Evolutionary conservation across 129 eudicot species (phyloP).

Genomic region (Glebionis coronaria): DNA sequence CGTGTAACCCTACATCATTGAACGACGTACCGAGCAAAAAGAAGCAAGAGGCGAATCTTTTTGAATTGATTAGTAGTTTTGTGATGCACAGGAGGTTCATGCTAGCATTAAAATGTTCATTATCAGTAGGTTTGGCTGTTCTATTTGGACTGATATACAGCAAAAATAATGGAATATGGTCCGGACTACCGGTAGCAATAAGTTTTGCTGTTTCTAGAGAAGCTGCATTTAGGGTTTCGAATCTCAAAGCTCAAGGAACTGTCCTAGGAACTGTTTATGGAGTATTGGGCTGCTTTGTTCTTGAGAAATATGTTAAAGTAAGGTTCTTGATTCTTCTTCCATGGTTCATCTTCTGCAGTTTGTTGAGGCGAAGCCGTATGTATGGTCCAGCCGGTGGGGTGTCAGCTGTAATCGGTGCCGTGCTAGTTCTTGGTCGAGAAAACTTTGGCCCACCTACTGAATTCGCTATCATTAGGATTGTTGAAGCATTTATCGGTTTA

Average conservation of each 20-base stretch:
- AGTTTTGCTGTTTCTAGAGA: conserved; percentile 63
- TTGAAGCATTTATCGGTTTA: conserved; percentile 74
- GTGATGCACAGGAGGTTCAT: conserved; percentile 34
- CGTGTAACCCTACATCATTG: conserved; percentile 11
- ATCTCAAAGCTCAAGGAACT: conserved; percentile 82
- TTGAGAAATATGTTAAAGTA: conserved; percentile 43
- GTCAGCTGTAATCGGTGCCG: conserved; percentile 85
- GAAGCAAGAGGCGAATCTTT: conserved; percentile 1
- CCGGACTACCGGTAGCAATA: conserved; percentile 76
- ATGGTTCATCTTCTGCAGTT: conserved; percentile 68
- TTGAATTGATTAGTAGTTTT: conserved; percentile 17
- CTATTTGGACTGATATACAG: conserved; percentile 62
- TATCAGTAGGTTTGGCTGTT: conserved; percentile 77
- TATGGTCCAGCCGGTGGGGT: conserved; percentile 87
- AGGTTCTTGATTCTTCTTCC: conserved; percentile 83
- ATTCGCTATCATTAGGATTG: conserved; percentile 73
- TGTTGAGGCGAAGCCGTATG: conserved; percentile 67
- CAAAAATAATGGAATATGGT: conserved; percentile 71
- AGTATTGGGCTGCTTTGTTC: conserved; percentile 69
- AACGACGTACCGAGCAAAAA: conserved; percentile 21
- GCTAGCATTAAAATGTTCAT: conserved; percentile 69
- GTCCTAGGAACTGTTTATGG: conserved; percentile 86
- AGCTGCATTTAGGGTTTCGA: conserved; percentile 64
- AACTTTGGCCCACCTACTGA: conserved; percentile 69
- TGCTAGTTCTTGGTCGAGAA: conserved; percentile 67